A percentile compares a stretch with the other conserved stretches of the same genome.
Conservation (phyloP, 805 yeast genomes). For the Monosporozyma unispora region DNA sequence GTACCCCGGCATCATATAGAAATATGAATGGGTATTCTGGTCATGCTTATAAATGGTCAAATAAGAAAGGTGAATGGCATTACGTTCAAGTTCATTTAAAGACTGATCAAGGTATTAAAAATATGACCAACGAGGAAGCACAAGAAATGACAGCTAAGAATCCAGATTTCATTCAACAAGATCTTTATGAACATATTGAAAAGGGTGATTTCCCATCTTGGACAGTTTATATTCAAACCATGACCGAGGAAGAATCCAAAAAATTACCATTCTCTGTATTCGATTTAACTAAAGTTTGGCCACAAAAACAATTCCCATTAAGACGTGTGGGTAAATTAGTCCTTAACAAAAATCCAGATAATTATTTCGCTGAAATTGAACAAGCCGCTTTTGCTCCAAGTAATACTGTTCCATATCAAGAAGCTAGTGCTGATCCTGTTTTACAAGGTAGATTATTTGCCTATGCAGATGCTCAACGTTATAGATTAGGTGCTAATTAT, state of each 20-base stretch:
- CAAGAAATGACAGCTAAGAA: constrained; percentile 58
- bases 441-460: constrained; percentile 74
- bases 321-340: constrained; percentile 75
- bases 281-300: constrained; percentile 90
- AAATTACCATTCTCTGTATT: constrained; percentile 71
- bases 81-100: constrained; percentile 51
- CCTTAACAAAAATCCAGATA: constrained; percentile 74
- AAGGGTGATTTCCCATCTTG: constrained; percentile 73
- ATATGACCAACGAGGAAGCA: constrained; percentile 57
- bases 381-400: constrained; percentile 83
- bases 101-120: constrained; percentile 46
- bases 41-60: constrained; percentile 54
- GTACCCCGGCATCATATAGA: constrained; percentile 48
- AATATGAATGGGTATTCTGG: constrained; percentile 60
- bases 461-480: constrained; percentile 79
- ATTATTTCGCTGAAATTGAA: constrained; percentile 81
- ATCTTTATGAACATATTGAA: constrained; percentile 69
- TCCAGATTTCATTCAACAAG: constrained; percentile 77
- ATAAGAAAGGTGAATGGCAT: constrained; percentile 42
- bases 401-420: constrained; percentile 73
- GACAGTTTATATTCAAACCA: constrained; percentile 77
- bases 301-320: constrained; percentile 76
- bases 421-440: constrained; percentile 77
- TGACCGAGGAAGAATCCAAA: constrained; percentile 76
- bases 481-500: constrained; percentile 66